These are phyloP conservation scores for Glebionis coronaria DNA, from an alignment of 129 eudicot genomes.

Conservation along the genomic window DNA sequence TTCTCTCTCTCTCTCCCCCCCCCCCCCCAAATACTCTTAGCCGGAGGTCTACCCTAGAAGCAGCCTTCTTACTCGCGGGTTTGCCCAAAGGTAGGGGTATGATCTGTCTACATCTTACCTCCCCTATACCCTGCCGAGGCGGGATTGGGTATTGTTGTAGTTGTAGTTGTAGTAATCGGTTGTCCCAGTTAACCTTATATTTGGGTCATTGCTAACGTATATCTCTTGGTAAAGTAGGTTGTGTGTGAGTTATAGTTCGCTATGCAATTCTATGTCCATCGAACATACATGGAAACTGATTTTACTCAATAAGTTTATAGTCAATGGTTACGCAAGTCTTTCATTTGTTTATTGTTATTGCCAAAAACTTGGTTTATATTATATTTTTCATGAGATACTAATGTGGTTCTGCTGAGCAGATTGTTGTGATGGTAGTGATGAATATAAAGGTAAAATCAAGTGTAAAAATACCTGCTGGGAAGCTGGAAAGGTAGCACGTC, in stretches of 20 bases:
- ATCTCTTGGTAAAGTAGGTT: conserved; percentile 9
- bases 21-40: too few species aligned
- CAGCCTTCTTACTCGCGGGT: too few species aligned
- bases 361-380: conserved; percentile 12
- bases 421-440: conserved; percentile 99
- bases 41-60: too few species aligned
- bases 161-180: too few species aligned
- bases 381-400: conserved; percentile 20
- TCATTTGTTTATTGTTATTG: background rate
- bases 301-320: background rate
- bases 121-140: too few species aligned
- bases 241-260: background rate
- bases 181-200: conserved; percentile 1
- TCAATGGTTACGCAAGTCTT: background rate
- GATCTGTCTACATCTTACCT: too few species aligned
- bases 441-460: conserved; percentile 72
- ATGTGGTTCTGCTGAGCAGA: conserved; percentile 44
- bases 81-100: too few species aligned
- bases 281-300: background rate
- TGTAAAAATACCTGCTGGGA: conserved; percentile 99
- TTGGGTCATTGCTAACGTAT: conserved; percentile 5
- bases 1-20: too few species aligned
- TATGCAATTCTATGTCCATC: too few species aligned
- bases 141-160: too few species aligned
- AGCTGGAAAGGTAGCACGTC: conserved; percentile 92